Percentiles rank a stretch among this genome's conserved stretches.
These are phyloP conservation scores for Eimeria necatrix DNA, from an alignment of 169 alveolate species.

Conservation along the genomic window DNA sequence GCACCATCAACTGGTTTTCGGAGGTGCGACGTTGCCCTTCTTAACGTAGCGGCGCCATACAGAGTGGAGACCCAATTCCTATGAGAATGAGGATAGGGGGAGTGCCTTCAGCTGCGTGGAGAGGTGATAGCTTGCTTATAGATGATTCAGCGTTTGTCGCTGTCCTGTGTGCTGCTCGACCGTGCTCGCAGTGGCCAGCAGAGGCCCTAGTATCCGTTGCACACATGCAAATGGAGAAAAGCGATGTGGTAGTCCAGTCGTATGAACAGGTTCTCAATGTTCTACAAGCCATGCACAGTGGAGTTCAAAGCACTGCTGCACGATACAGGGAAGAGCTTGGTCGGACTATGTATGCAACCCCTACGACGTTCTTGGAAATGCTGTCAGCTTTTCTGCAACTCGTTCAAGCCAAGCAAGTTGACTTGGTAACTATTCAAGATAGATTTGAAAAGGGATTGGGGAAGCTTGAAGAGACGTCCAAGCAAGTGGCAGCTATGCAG, in stretches of 20 bases:
- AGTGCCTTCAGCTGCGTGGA: no score
- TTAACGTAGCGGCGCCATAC: background rate
- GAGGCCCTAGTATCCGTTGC: slow-evolving; percentile 91
- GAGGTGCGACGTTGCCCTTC: slow-evolving; percentile 81
- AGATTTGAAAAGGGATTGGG: slow-evolving; percentile 93
- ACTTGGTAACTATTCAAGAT: slow-evolving; percentile 88
- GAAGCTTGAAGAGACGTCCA: slow-evolving; percentile 93
- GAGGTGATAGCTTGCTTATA: no score
- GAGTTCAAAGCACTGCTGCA: slow-evolving; percentile 92
- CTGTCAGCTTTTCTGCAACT: slow-evolving; percentile 88
- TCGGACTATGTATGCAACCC: slow-evolving; percentile 96
- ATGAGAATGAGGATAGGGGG: no score
- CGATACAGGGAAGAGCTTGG: slow-evolving; percentile 91
- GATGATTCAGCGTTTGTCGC: background rate
- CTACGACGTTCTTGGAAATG: slow-evolving; percentile 95
- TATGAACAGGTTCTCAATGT: slow-evolving; percentile 90
- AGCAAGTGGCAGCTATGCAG: slow-evolving; percentile 92
- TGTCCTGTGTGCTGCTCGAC: background rate
- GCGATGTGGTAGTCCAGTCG: slow-evolving; percentile 77
- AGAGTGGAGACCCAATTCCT: no score
- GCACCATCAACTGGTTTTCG: slow-evolving; percentile 98
- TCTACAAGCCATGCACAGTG: slow-evolving; percentile 94
- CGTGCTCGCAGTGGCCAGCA: slow-evolving; percentile 90
- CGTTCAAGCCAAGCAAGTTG: slow-evolving; percentile 87
- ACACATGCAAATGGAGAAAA: slow-evolving; percentile 64